Evolutionary conservation across 1,284 basidiomycete genomes (phyloP), one percentile per base, ranked within the genome.

Genomic region (Pulveroboletus ridleyi): DNA sequence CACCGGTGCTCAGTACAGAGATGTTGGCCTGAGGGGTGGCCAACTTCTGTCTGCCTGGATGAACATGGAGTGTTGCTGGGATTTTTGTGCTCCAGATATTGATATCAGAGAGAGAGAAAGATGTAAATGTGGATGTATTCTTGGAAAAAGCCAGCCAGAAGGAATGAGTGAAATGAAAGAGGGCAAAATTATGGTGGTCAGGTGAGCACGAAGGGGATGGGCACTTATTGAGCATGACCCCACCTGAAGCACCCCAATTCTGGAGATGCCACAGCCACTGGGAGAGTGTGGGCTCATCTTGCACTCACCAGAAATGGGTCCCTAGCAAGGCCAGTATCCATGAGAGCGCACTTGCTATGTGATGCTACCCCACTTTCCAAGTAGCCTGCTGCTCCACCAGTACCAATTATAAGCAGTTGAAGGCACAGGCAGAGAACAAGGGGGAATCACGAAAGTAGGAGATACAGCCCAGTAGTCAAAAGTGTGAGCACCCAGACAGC

Each of bases 271-370:
- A 85, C 83, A 35, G 82, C 75, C 10, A 76, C 77, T 2, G 86
- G 86, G 61, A 94, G 78, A 46, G 84, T 89, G 62, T 82, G 81
- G 17, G 90, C 86, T 50, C 92, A 81, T 64, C 89, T 83, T 15
- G 94, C 93, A 65, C 89, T 89, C 11, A 84, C 83, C 83, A 94
- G 91, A 77, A 96, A 97, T 2, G 88, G 83, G 61, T 93, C 91
- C 0, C 95, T 95, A 0, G 94, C 96, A 64, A 98, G 81, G 1
- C 95, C 95, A 3, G 89, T 86, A 75, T 96, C 96, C 15, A 95
- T 86, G 44, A 97, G 82, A 18, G 92, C 93, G 71, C 95, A 91
- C 50, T 87, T 88, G 79, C 94, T 95, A 59, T 96, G 79, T n/a
- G 90, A 87, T 46, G 87, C 88, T 2, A 91, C 87, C 20, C 87